Conservation (phyloP, 2,329 filamentous ascomycete genomes). For the Alternaria brassicae region DNA sequence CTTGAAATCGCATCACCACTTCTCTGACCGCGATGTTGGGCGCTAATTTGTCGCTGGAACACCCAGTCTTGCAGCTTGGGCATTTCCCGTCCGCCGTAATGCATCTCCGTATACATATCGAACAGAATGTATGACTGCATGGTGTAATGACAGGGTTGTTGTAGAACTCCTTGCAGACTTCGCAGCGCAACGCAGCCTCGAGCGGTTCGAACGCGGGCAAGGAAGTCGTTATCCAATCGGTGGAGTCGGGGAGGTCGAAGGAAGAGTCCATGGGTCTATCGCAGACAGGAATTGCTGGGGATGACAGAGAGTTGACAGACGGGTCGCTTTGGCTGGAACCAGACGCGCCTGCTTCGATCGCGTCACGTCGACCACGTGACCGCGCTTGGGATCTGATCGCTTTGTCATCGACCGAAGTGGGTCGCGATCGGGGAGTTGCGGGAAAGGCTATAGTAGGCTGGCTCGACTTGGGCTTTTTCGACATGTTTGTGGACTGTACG, state of each 20-base stretch:
- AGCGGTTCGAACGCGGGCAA: constrained; percentile 71
- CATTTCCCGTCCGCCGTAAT: constrained; percentile 85
- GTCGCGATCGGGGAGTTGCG: background rate
- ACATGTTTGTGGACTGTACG: background rate
- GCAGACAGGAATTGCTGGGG: constrained; percentile 8
- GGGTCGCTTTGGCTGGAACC: constrained; percentile 6
- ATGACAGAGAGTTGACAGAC: constrained; percentile 17
- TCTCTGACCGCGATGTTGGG: constrained; percentile 88
- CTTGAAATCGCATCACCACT: constrained; percentile 78
- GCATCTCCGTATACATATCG: constrained; percentile 88
- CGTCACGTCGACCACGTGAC: constrained; percentile 27
- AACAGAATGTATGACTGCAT: constrained; percentile 96
- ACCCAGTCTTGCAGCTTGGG: constrained; percentile 77
- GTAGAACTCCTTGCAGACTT: constrained; percentile 98
- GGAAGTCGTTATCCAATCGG: constrained; percentile 80
- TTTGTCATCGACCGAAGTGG: constrained; percentile 17
- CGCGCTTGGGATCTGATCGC: background rate
- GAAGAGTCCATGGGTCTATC: constrained; percentile 38
- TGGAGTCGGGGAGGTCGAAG: constrained; percentile 72
- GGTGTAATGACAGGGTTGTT: constrained; percentile 92
- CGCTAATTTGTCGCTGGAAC: constrained; percentile 84
- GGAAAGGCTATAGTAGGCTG: background rate
- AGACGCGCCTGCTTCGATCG: constrained; percentile 24
- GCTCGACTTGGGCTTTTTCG: background rate
- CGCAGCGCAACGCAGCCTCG: constrained; percentile 87